Conservation (phyloP, 306 rosid genomes). For the Canavalia ensiformis region DNA sequence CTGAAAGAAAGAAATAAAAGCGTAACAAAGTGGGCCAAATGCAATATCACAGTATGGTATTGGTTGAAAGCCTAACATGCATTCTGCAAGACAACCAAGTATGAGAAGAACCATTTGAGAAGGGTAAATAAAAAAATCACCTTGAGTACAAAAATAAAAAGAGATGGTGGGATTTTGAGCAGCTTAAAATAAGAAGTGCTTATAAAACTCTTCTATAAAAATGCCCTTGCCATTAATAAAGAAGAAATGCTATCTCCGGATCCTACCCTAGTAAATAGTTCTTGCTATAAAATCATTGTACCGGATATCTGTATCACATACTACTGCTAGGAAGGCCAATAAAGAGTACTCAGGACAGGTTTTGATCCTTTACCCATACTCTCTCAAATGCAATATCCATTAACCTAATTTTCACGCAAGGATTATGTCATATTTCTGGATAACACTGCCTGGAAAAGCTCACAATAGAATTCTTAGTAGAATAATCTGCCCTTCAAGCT, state of each 20-base stretch:
- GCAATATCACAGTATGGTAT: constrained; percentile 8
- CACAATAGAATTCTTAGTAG: constrained; percentile 1
- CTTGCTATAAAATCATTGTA: not conserved
- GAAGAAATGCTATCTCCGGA: not conserved
- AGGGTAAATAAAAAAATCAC: constrained; percentile 3
- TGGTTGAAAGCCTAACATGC: not conserved
- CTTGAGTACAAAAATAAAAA: not conserved
- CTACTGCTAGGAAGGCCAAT: constrained; percentile 30
- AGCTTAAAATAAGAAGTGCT: constrained; percentile 1
- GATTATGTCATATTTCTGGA: constrained; percentile 1
- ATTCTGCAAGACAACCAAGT: constrained; percentile 23
- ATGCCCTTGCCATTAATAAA: not conserved
- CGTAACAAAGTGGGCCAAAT: constrained; percentile 36
- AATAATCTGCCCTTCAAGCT: constrained; percentile 6
- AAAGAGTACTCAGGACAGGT: not conserved
- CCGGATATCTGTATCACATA: constrained; percentile 8
- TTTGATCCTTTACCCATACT: constrained; percentile 8
- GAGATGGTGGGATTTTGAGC: constrained; percentile 28
- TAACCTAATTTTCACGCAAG: constrained; percentile 27
- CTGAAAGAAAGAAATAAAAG: constrained; percentile 51
- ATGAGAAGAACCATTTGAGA: constrained; percentile 26
- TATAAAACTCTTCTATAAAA: constrained; percentile 9
- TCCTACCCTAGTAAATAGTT: constrained; percentile 28
- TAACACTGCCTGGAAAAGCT: constrained; percentile 3
- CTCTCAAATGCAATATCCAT: constrained; percentile 14